These are phyloP conservation scores for Xerocomus amazonicus DNA, from an alignment of 1,284 basidiomycete genomes.

Conservation along the genomic window DNA sequence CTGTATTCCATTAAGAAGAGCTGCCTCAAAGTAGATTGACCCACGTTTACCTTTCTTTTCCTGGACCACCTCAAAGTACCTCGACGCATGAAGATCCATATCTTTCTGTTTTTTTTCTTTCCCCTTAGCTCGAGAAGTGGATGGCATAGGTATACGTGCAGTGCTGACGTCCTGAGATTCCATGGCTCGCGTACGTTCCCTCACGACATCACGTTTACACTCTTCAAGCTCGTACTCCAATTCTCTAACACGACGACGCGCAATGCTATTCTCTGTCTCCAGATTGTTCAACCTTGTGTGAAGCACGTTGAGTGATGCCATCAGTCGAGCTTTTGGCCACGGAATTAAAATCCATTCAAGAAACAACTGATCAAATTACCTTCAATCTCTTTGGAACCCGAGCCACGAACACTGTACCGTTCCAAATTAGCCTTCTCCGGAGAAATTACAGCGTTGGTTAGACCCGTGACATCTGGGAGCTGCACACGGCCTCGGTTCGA, in stretches of 20 bases:
- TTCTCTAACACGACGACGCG: conserved; percentile 72
- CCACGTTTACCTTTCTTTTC: conserved; percentile 72
- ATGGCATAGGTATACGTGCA: conserved; percentile 15
- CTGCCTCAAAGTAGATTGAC: background rate
- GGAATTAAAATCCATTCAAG: conserved; percentile 3
- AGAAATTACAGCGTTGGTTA: conserved; percentile 70
- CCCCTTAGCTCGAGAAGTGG: conserved; percentile 29
- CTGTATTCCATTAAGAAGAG: conserved; percentile 37
- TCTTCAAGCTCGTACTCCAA: conserved; percentile 78
- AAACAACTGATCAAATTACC: conserved; percentile 36
- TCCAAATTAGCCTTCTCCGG: conserved; percentile 53
- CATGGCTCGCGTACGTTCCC: conserved; percentile 60
- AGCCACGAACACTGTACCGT: conserved; percentile 46
- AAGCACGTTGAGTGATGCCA: conserved; percentile 58
- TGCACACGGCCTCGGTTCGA: conserved; percentile 40
- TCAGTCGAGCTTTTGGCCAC: conserved; percentile 43
- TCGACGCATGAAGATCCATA: conserved; percentile 39
- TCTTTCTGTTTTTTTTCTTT: conserved; percentile 36
- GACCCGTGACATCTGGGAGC: conserved; percentile 74
- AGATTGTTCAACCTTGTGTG: conserved; percentile 65
- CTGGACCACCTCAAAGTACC: conserved; percentile 72
- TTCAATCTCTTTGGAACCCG: conserved; percentile 55
- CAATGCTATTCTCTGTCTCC: conserved; percentile 78
- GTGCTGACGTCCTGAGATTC: conserved; percentile 42
- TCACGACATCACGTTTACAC: conserved; percentile 67